These are phyloP conservation scores for Xylaria hypoxylon DNA, from an alignment of 2,329 filamentous ascomycete species.

Conservation along the genomic window DNA sequence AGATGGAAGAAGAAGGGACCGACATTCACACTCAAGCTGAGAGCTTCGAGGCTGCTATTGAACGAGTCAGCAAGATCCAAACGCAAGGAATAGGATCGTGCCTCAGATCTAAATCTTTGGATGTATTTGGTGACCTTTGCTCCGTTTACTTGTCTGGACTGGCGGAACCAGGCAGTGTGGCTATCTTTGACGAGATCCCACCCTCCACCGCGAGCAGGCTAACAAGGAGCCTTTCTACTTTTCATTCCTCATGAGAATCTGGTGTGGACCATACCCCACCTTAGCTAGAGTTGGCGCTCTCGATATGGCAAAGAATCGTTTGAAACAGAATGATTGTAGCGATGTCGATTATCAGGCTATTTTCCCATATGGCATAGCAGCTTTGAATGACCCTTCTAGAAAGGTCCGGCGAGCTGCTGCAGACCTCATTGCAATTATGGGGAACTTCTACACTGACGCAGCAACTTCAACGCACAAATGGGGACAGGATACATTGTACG, in stretches of 20 bases:
- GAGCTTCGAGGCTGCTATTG: conserved; percentile 45
- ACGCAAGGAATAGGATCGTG: conserved; percentile 60
- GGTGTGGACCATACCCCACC: conserved; percentile 77
- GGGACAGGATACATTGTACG: conserved; percentile 75
- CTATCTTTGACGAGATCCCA: conserved; percentile 65
- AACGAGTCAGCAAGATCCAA: conserved; percentile 49
- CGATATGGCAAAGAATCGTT: conserved; percentile 68
- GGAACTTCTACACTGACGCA: conserved; percentile 57
- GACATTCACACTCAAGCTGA: conserved; percentile 37
- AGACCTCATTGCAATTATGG: conserved; percentile 70
- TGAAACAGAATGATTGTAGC: conserved; percentile 63
- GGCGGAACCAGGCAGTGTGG: conserved; percentile 52
- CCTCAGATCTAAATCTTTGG: conserved; percentile 61
- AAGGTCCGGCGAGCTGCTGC: conserved; percentile 81
- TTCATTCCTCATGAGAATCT: conserved; percentile 80
- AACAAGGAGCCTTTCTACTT: conserved; percentile 74
- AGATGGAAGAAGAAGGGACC: conserved; percentile 52
- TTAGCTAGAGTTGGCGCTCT: conserved; percentile 77
- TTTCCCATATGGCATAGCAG: conserved; percentile 82
- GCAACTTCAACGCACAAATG: conserved; percentile 59
- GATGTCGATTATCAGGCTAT: conserved; percentile 79
- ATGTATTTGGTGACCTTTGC: conserved; percentile 69
- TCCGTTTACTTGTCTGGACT: conserved; percentile 64
- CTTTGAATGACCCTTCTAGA: conserved; percentile 79
- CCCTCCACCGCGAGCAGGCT: conserved; percentile 67